Base-by-base conservation (phyloP, 345 rosid genomes). In the Eucalyptus erythrocorys region DNA sequence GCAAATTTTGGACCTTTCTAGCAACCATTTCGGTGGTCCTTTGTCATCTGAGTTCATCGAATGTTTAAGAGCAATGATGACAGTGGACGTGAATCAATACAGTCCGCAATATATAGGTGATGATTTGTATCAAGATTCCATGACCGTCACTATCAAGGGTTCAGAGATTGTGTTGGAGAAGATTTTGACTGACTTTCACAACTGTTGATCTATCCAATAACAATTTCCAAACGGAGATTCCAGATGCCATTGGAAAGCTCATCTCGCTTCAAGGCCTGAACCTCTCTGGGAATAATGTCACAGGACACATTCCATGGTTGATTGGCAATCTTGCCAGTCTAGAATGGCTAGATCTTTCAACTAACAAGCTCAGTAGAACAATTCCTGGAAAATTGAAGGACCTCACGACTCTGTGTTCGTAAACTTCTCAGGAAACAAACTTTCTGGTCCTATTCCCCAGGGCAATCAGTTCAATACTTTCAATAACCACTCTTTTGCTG, bases 201-300 rank as follows among this genome's bases (percentile, higher is more conserved):
- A 66, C 51, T 40, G 30, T 93, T 50, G 90, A 93, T 79, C 55
- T 93, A 4, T 91, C 92, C n/a, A 17, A n/a, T 27, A 91, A 92
- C 87, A 50, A 55, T 26, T 91, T 93, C 66, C 50, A 50, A 24
- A 92, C 91, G 17, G 24, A 48, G 22, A 90, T 90, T 87, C 89
- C 91, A 5, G 48, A 90, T 8, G 48, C 24, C 9, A 16, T 93
- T 49, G 92, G 91, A 50, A 48, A 68, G 40, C 89, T 92, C 13
- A 19, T 13, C 12, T 81, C 85, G 11, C 92, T 90, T 11, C 89
- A 45, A 64, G 87, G 53, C 47, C 89, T 91, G 40, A 90, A 92
- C 59, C 84, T 92, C 48, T 91, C 93, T 51, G 86, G 87, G 16
- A 92, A 90, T 48, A 43, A 14, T 19, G 64, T 89, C 9, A 53